Evolutionary conservation across 768 basidiomycete genomes (phyloP), one percentile per base, ranked within the genome.

Genomic region (Boletus edulis): DNA sequence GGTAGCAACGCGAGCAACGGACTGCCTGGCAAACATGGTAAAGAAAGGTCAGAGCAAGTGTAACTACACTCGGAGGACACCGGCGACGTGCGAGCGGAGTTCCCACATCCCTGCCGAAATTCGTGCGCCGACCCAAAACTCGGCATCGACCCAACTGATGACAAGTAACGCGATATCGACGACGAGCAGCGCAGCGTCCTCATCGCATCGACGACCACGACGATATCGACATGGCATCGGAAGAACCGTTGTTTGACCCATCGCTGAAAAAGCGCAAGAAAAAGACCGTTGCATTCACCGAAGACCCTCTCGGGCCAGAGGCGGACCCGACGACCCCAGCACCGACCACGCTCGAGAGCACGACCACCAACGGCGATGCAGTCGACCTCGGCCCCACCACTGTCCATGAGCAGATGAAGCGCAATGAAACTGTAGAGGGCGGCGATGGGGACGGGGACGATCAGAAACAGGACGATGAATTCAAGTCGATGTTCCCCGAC

Each of bases 181-280:
- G 38, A 37, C 24, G 51, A 54, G 44, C 22, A 51, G 50, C 40
- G 45, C 48, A 41, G 44, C 57, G 37, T 52, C 49, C 50, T 59
- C 24, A 24, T 24, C 24, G 22, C 54, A 58, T 60, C 60, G 49
- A 56, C 62, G 51, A 51, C 63, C 47, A 54, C 60, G 18, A 56
- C 55, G 38, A 54, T 49, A 31, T 39, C 43, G 38, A 17, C 31
- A 85, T 84, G 82, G 76, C 82, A 48, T 78, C 83, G 14, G 86
- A 86, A 60, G 86, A 88, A 76, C 90, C 89, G 0, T 68, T 91
- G 20, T 93, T 92, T 64, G 89, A 93, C 64, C 87, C 87, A 1
- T 89, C 89, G 43, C 79, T 92, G 59, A 91, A 89, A 73, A 91
- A 91, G 74, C 81, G 85, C 64, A 93, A 91, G 81, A 93, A 93